Evolutionary conservation across 306 rosid genomes (phyloP), one percentile per base, ranked within the genome.

Genomic region (Vigna reflexopilosa): DNA sequence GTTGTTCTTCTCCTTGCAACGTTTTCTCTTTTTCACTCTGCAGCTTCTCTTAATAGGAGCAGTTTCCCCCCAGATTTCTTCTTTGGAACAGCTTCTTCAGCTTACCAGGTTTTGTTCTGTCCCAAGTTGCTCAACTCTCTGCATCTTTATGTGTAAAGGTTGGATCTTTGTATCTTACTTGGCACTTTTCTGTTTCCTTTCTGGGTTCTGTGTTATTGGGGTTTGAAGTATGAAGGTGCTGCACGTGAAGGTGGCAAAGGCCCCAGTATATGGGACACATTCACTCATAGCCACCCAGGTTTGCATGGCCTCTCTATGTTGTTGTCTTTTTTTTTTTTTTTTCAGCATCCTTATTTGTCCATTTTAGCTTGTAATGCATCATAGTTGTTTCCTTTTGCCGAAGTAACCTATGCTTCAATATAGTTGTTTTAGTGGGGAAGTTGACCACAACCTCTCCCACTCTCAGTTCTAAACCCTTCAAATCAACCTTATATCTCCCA

Each of bases 181-280:
- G 50, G 11, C 14, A 45, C 50, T 45, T 45, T 58, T 67, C 9
- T 40, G 5, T 6, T n/a, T 59, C 6, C 12, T 49, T 64, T 8
- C 30, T 64, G 1, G 42, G 38, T 2, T 24, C 2, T 36, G 0
- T 76, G 58, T n/a, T 0, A 15, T 47, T 47, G 50, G 52, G 57
- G 4, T 48, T 3, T 84, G 40, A 80, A 84, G 87, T 75, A 70
- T 76, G 84, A 84, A 65, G 84, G 82, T 80, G 87, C 91, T 26
- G 90, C 91, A 24, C 52, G 34, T 54, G 78, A 72, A 84, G 93
- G 88, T 64, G 96, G 96, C 0, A 88, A 77, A 42, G 89, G 89
- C 4, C 93, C 93, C 6, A 85, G 96, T 72, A 80, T 82, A 15
- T 90, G 96, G 96, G 96, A 90, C 80, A 88, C 89, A 15, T 87